Conservation (phyloP, 345 rosid genomes). For the Hibiscus syriacus region DNA sequence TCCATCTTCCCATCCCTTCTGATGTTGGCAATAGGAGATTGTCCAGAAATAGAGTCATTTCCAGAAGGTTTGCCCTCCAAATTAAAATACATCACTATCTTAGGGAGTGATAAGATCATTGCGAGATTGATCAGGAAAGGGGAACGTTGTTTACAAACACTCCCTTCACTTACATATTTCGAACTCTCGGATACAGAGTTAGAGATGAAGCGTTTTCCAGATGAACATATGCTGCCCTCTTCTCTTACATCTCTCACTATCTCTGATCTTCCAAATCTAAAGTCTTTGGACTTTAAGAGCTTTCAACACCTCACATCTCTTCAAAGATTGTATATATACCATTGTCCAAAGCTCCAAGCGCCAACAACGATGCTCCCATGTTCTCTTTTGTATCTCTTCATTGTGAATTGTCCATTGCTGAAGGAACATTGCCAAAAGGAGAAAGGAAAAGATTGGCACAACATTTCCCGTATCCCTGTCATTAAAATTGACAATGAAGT, state of each 20-base stretch:
- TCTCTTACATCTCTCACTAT: neutral
- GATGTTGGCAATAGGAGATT: neutral
- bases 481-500: neutral
- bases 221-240: neutral
- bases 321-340: neutral
- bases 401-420: neutral
- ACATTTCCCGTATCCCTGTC: neutral
- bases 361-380: neutral
- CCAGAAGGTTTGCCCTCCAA: slow-evolving; percentile 1
- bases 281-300: neutral
- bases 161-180: neutral
- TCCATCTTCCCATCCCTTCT: neutral
- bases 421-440: neutral
- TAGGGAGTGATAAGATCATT: neutral
- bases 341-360: neutral
- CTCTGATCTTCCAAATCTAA: neutral
- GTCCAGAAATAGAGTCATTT: neutral
- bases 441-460: slow-evolving; percentile 3
- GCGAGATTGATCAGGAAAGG: neutral
- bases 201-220: neutral
- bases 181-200: accelerated
- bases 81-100: neutral
- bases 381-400: neutral
- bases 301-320: neutral
- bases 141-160: neutral